Evolutionary conservation across 768 basidiomycete species (phyloP), one percentile per base, ranked within the genome.

Genomic region (Hirschioporus abietinus): DNA sequence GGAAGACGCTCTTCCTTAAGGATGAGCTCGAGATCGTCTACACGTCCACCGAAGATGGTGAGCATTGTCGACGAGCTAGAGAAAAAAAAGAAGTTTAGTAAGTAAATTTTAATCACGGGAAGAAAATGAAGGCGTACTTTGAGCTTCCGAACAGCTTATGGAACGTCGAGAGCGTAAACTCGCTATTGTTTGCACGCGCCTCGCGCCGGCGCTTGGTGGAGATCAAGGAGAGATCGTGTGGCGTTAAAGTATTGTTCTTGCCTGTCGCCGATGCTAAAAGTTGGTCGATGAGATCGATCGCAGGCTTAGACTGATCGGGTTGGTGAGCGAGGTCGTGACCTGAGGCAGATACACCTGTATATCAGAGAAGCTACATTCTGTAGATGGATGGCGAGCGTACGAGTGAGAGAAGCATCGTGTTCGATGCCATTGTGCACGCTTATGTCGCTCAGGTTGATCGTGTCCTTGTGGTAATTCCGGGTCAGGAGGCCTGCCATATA

Each of bases 401-500:
- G 81, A 18, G 81, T 79, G 24, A 90, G 77, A 0, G 87, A 88
- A 0, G 78, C 88, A 71, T 90, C 88, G 70, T 90, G 88, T 69
- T 90, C 89, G 65, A 91, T 91, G 1, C 88, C 86, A 67, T 91
- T 92, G 74, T 93, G 92, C 15, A 89, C 72, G 71, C 85, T 84
- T 58, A 93, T 79, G 35, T 93, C 90, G 9, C 78, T 76, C 15
- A 93, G 77, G 71, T 92, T 84, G 69, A 91, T 84, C 7, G 78
- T 84, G 65, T 87, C 91, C 7, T 67, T 81, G 65, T 70, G 68
- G 69, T 90, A 92, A 24, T 76, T 78, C 68, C 82, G 86, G 7
- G 81, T 78, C 65, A 93, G 74, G 77, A 88, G 78, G 7, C 78
- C 72, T 2, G 92, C 89, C 0, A 84, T 82, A 72, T 77, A 84